Percentiles rank a stretch among this genome's conserved stretches.
Conservation (phyloP, 192 early-diverging fungal genomes). For the Backusella macrospora region DNA sequence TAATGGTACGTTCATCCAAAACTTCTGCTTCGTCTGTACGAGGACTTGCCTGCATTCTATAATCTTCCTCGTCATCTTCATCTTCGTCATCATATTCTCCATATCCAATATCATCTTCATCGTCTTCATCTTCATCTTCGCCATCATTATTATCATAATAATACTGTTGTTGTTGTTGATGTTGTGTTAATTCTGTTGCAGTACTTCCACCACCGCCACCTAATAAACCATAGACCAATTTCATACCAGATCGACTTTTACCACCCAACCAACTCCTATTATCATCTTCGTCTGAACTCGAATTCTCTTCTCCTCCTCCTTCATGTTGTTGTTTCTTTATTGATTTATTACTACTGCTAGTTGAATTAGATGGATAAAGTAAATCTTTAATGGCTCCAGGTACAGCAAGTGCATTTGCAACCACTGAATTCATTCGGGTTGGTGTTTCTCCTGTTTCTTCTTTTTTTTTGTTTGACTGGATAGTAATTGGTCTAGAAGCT, state of each 20-base stretch:
- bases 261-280: slow-evolving; percentile 36
- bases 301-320: neutral
- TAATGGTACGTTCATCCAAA: slow-evolving; percentile 33
- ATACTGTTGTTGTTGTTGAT: neutral
- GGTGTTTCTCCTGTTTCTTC: neutral
- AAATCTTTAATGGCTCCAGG: slow-evolving; percentile 31
- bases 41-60: neutral
- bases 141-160: slow-evolving; percentile 16
- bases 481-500: slow-evolving; percentile 18
- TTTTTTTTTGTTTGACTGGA: neutral
- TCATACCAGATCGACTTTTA: slow-evolving; percentile 37
- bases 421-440: slow-evolving; percentile 24
- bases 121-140: slow-evolving; percentile 25
- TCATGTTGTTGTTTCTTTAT: neutral
- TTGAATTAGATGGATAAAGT: slow-evolving; percentile 20
- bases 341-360: slow-evolving; percentile 10
- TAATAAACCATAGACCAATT: slow-evolving; percentile 39
- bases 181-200: neutral
- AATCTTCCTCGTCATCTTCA: neutral
- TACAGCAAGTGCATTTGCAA: slow-evolving; percentile 32
- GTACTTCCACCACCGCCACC: slow-evolving; percentile 19
- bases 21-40: slow-evolving; percentile 21
- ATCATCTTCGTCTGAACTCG: slow-evolving; percentile 34
- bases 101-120: slow-evolving; percentile 17
- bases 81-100: slow-evolving; percentile 20